Percentiles rank a stretch among this genome's conserved stretches.
Conservation (phyloP, 345 rosid species). For the Noccaea bulbosa region DNA sequence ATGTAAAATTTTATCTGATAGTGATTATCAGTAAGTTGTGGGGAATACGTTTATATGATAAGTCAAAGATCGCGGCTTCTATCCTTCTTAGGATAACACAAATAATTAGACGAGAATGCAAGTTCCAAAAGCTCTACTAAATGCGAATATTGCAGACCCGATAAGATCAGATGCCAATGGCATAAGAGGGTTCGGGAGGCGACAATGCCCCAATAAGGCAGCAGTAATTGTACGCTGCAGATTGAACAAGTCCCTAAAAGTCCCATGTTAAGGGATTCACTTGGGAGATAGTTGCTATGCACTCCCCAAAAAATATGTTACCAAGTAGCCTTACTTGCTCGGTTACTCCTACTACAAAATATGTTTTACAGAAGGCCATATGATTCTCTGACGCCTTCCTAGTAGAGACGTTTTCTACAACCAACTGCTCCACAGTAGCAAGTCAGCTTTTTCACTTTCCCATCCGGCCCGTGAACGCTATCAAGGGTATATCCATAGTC, state of each 20-base stretch:
- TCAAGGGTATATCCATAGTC: constrained; percentile 90
- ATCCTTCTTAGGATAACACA: neutral
- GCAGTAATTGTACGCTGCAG: neutral
- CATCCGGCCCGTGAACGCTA: constrained; percentile 75
- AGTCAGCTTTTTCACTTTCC: constrained; percentile 62
- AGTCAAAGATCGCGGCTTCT: neutral
- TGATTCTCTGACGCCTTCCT: constrained; percentile 33
- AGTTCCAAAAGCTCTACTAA: neutral
- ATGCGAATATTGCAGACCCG: neutral
- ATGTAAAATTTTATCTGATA: neutral
- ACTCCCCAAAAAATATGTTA: constrained; percentile 32
- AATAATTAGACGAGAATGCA: neutral
- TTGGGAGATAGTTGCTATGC: constrained; percentile 30
- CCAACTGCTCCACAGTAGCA: constrained; percentile 82
- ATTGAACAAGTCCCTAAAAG: constrained; percentile 1
- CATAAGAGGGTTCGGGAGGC: neutral
- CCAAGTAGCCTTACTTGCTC: constrained; percentile 1
- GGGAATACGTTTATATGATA: neutral
- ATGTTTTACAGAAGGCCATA: neutral
- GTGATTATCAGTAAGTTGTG: neutral
- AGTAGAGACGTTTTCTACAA: constrained; percentile 77
- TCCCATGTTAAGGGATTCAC: neutral
- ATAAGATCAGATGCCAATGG: neutral
- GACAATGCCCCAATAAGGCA: neutral
- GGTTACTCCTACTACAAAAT: constrained; percentile 9